These are phyloP conservation scores for Saturnispora dispora DNA, from an alignment of 805 yeast species.

Conservation along the genomic window DNA sequence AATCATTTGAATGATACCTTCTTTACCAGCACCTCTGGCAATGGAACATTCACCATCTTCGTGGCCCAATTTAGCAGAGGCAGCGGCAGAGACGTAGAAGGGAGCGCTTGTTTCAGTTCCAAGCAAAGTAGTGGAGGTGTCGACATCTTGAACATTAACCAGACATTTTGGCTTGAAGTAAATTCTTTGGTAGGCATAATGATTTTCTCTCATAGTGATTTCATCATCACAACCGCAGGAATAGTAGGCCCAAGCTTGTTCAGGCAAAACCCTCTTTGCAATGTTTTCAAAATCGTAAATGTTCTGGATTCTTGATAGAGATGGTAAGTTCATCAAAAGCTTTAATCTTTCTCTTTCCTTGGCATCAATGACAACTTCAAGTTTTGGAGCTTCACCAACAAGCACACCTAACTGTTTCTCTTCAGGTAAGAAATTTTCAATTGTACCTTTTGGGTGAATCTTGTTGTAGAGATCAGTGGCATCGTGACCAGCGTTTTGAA, in stretches of 20 bases:
- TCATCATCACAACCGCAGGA: slow-evolving; percentile 91
- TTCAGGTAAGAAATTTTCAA: slow-evolving; percentile 49
- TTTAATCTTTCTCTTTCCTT: slow-evolving; percentile 38
- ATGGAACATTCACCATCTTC: slow-evolving; percentile 86
- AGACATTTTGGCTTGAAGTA: slow-evolving; percentile 79
- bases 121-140: slow-evolving; percentile 59
- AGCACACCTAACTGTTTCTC: slow-evolving; percentile 55
- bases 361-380: slow-evolving; percentile 29
- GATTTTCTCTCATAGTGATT: slow-evolving; percentile 81
- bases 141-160: slow-evolving; percentile 69
- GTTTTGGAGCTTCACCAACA: slow-evolving; percentile 27
- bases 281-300: slow-evolving; percentile 80
- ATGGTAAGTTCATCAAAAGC: slow-evolving; percentile 49
- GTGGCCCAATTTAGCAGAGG: slow-evolving; percentile 84
- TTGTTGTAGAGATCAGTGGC: slow-evolving; percentile 72
- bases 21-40: slow-evolving; percentile 71
- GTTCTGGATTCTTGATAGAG: slow-evolving; percentile 63
- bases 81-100: slow-evolving; percentile 85
- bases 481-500: slow-evolving; percentile 42
- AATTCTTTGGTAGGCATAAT: slow-evolving; percentile 76
- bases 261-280: slow-evolving; percentile 68
- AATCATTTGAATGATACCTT: slow-evolving; percentile 76
- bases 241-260: slow-evolving; percentile 86
- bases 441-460: slow-evolving; percentile 79
- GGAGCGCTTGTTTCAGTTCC: slow-evolving; percentile 68